These are phyloP conservation scores for Penicillium glabrum DNA, from an alignment of 2,329 filamentous ascomycete genomes.

Conservation along the genomic window DNA sequence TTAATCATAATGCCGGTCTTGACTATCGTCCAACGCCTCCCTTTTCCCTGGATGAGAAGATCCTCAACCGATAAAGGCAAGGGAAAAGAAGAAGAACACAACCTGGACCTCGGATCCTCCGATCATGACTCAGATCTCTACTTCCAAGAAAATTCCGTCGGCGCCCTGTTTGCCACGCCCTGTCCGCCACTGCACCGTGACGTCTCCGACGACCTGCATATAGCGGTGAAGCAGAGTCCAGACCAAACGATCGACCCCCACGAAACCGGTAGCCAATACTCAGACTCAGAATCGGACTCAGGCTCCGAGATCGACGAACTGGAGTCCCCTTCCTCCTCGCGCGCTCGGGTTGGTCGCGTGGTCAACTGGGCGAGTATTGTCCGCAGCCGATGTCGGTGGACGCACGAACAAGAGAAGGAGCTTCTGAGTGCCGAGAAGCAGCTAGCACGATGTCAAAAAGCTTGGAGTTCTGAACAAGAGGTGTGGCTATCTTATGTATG, in stretches of 20 bases:
- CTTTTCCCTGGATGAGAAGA: slow-evolving; percentile 19
- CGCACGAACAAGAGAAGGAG: slow-evolving; percentile 29
- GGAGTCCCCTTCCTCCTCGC: slow-evolving; percentile 4
- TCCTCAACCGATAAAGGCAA: slow-evolving; percentile 16
- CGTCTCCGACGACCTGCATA: slow-evolving; percentile 17
- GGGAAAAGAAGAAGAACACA: slow-evolving; percentile 8
- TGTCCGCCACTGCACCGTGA: slow-evolving; percentile 17
- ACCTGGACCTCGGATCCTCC: not conserved
- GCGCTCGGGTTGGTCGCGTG: slow-evolving; percentile 19
- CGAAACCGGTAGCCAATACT: not conserved
- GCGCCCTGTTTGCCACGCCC: slow-evolving; percentile 2
- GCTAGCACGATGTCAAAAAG: slow-evolving; percentile 34
- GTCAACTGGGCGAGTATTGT: slow-evolving; percentile 34
- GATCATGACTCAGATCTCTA: slow-evolving; percentile 3
- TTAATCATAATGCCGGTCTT: slow-evolving; percentile 17
- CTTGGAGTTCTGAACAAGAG: slow-evolving; percentile 39
- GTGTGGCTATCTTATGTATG: slow-evolving; percentile 36
- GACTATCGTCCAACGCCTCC: slow-evolving; percentile 21
- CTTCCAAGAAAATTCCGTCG: not conserved
- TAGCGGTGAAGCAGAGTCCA: slow-evolving; percentile 24
- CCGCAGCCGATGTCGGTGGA: slow-evolving; percentile 29
- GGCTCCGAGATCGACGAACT: slow-evolving; percentile 3
- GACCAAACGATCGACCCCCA: not conserved
- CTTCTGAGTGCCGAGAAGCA: slow-evolving; percentile 28
- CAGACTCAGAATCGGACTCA: slow-evolving; percentile 6